phyloP scores from a whole-genome alignment of 1,139 yeast genomes.

The Candida glucosophila region DNA sequence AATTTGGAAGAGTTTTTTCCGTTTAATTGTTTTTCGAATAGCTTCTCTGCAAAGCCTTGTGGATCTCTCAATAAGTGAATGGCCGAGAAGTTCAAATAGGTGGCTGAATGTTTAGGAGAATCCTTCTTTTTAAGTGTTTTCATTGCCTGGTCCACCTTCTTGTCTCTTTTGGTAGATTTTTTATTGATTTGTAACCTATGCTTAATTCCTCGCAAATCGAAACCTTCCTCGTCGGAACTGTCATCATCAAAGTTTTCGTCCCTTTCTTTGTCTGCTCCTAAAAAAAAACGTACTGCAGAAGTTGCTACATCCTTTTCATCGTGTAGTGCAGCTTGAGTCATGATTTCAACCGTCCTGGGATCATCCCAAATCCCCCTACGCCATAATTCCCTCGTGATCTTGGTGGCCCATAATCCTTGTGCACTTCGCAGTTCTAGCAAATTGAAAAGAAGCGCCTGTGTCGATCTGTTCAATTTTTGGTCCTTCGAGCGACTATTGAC shows the following conservation, averaged over 20 bases:
- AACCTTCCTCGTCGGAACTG: slow-evolving; percentile 62
- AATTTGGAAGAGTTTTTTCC: slow-evolving; percentile 60
- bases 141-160: slow-evolving; percentile 65
- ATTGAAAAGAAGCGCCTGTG: slow-evolving; percentile 87
- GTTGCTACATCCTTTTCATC: slow-evolving; percentile 80
- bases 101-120: slow-evolving; percentile 45
- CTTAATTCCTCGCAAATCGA: slow-evolving; percentile 60
- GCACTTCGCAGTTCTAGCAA: slow-evolving; percentile 69
- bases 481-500: slow-evolving; percentile 81
- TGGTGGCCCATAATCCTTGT: slow-evolving; percentile 94
- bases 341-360: slow-evolving; percentile 86
- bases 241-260: slow-evolving; percentile 73
- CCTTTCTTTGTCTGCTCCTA: slow-evolving; percentile 93
- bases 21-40: slow-evolving; percentile 65
- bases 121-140: slow-evolving; percentile 57
- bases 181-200: slow-evolving; percentile 82
- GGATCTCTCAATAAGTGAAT: slow-evolving; percentile 92
- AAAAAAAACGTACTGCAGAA: slow-evolving; percentile 83
- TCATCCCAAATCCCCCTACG: slow-evolving; percentile 98
- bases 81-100: slow-evolving; percentile 85
- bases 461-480: slow-evolving; percentile 78
- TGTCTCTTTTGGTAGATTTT: slow-evolving; percentile 71
- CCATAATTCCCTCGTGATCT: slow-evolving; percentile 92
- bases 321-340: slow-evolving; percentile 92
- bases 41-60: slow-evolving; percentile 88